Base-by-base conservation (phyloP, 129 eudicot genomes). In the Tanacetum coccineum region DNA sequence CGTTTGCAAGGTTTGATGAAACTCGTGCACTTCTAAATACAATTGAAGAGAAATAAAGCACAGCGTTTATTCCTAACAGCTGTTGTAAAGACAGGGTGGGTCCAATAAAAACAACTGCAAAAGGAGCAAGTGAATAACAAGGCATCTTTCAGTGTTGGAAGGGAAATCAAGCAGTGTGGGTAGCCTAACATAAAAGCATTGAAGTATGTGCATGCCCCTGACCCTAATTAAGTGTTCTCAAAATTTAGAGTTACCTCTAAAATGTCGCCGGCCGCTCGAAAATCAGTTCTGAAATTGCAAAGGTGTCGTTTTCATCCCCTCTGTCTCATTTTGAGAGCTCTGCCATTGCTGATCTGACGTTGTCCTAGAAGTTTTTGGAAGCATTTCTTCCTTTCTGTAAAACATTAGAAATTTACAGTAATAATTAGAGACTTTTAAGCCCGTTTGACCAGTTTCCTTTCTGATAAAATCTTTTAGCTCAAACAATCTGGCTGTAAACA, bases 21-120 rank as follows among this genome's bases (percentile, higher is more conserved):
- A 88, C 89, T n/a, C n/a, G n/a, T n/a, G n/a, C n/a, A n/a, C n/a
- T n/a, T n/a, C n/a, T n/a, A n/a, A n/a, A n/a, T n/a, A n/a, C n/a
- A n/a, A n/a, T n/a, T n/a, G n/a, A n/a, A n/a, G 96, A 93, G 89
- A 88, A 93, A 83, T 93, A 93, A 82, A 93, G 86, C 9, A 93
- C 82, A 69, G 96, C 98, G 21, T 93, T 93, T 86, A 93, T 93
- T 67, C 98, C n/a, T n/a, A n/a, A n/a, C 98, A 93, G 98, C 87
- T 93, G 98, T 81, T 93, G 98, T 84, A 93, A 93, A 86, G 98
- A 93, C 17, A 93, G 95, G 76, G 92, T 82, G 82, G 96, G 84
- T 70, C 98, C 98, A 93, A 93, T 88, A 80, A 84, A 88, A 82
- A 93, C 95, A 88, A 93, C 98, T 93, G 96, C 96, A 88, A 93